Evolutionary conservation across 345 rosid species (phyloP).

Genomic region (Murraya paniculata): DNA sequence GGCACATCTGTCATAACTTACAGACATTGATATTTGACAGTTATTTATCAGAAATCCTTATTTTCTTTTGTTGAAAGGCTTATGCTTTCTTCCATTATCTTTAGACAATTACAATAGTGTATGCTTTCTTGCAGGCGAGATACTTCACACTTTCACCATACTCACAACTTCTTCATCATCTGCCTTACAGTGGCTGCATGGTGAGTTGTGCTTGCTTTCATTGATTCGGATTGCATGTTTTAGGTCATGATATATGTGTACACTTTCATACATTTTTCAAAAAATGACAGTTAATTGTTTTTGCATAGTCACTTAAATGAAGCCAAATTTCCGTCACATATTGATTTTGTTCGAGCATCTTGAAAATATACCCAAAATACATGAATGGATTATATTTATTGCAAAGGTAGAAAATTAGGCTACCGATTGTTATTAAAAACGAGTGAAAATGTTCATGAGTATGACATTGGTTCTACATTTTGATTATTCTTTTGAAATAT

Average conservation of each 20-base stretch:
- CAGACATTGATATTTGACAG: background rate
- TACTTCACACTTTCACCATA: constrained; percentile 68
- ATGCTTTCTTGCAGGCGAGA: constrained; percentile 61
- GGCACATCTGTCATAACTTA: background rate
- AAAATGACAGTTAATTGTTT: background rate
- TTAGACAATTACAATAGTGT: background rate
- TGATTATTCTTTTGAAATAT: background rate
- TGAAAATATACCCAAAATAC: background rate
- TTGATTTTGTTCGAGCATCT: background rate
- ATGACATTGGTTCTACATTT: background rate
- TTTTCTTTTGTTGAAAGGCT: background rate
- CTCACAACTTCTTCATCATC: constrained; percentile 74
- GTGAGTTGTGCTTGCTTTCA: constrained; percentile 43
- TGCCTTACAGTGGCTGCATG: constrained; percentile 75
- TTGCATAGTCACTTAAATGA: background rate
- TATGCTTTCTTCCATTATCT: background rate
- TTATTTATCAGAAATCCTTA: background rate
- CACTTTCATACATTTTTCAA: background rate
- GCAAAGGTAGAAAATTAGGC: background rate
- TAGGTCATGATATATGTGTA: background rate
- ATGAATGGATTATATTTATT: background rate
- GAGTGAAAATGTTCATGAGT: background rate
- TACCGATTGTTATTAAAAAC: background rate
- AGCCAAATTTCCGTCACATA: background rate
- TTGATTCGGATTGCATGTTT: constrained; percentile 1